Base-by-base conservation (phyloP, 177 flowering plant species). In the Vitis hybrid region DNA sequence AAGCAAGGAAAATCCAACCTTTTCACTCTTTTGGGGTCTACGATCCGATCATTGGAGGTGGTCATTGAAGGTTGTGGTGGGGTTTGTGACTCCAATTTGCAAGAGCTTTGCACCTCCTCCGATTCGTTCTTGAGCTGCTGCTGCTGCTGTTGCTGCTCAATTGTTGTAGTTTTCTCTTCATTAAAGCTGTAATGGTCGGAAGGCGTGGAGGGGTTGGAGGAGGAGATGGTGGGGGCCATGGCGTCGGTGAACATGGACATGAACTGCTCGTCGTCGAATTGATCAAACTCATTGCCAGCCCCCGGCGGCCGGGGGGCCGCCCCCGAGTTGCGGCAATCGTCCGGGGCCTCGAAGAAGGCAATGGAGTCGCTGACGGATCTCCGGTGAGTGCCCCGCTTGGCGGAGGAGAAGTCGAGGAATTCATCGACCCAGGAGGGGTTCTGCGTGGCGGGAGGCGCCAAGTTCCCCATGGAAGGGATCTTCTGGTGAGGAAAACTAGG, bases 11-110 rank as follows among this genome's bases (percentile, higher is more conserved):
- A 8, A 7, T 40, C 7, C 48, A 8, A 91, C 98, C 98, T 85
- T 73, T 89, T 93, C 60, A 93, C 94, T 75, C 97, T 79, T 72
- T 90, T 93, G 1, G 98, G 95, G 67, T 93, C 98, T 6, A 72
- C 69, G 30, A 85, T 78, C 55, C 84, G 68, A 5, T 89, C 89
- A 27, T 62, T 75, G 18, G 79, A 68, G 46, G 63, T 35, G 24
- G 48, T 69, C 0, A 66, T 52, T 8, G 46, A 2, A 1, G 73
- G 35, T 21, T 75, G 76, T 2, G 74, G 32, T 56, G 63, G 64
- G 5, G 66, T 50, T 35, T 58, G 73, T 11, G 70, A 49, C 12
- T 85, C 88, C 24, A 74, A 13, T 16, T 81, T 70, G 75, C 84
- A 81, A 49, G 80, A 78, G 77, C 96, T 92, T 62, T 92, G 80